Evolutionary conservation across 768 basidiomycete genomes (phyloP).

Genomic region (Termitomyces sp.): DNA sequence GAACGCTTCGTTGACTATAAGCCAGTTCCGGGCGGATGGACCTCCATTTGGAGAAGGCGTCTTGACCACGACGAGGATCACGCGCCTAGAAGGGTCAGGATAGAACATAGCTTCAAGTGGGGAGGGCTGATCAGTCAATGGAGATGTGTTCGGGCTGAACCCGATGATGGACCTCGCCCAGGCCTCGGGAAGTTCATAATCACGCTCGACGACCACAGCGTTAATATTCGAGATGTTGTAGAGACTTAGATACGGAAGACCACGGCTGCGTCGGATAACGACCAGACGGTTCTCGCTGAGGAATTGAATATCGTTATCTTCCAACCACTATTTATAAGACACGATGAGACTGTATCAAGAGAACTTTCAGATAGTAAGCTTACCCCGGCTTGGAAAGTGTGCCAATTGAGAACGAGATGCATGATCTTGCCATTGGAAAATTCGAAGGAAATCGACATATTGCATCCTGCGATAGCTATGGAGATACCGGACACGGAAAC

Average conservation of each 20-base stretch:
- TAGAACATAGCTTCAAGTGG: conserved; percentile 48
- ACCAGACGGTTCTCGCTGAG: conserved; percentile 39
- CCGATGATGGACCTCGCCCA: conserved; percentile 43
- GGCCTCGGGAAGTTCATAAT: conserved; percentile 50
- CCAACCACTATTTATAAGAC: conserved; percentile 35
- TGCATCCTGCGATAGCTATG: conserved; percentile 36
- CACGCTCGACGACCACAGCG: conserved; percentile 35
- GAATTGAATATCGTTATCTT: conserved; percentile 41
- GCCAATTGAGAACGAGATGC: conserved; percentile 48
- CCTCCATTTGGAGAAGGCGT: conserved; percentile 25
- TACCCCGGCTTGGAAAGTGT: conserved; percentile 40
- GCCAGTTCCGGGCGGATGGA: conserved; percentile 35
- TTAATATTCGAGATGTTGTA: conserved; percentile 41
- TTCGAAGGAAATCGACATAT: conserved; percentile 36
- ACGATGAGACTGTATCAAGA: background rate
- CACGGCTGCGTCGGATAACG: conserved; percentile 30
- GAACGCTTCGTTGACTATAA: conserved; percentile 50
- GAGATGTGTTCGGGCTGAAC: conserved; percentile 42
- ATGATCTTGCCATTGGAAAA: conserved; percentile 33
- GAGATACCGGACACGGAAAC: conserved; percentile 28
- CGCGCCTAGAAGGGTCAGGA: conserved; percentile 43
- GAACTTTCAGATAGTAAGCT: conserved; percentile 5
- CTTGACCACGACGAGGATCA: conserved; percentile 43
- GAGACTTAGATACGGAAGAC: conserved; percentile 32
- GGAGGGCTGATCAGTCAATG: conserved; percentile 27